Base-by-base conservation (phyloP, 768 basidiomycete genomes). In the Leccinellum albellum region DNA sequence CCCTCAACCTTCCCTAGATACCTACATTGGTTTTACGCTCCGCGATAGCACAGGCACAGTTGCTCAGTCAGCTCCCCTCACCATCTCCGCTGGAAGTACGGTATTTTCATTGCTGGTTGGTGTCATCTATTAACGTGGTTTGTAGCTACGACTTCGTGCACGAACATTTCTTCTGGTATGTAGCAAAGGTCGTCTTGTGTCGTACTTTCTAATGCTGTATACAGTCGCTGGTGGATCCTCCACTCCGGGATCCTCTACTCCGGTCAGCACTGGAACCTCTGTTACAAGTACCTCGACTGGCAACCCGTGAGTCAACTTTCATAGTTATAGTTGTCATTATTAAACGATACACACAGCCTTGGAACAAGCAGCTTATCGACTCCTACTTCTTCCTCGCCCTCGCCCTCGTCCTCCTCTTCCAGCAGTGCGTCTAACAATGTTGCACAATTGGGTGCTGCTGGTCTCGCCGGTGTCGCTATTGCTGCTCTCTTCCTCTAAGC, bases 21-120 rank as follows among this genome's bases (percentile, higher is more conserved):
- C 78, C 4, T 67, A 61, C 40, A 68, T 92, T 55, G 85, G 82
- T 51, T 67, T 92, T 28, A 76, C 73, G 13, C 58, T 94, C 59
- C 81, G 79, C 66, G 92, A 94, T 65, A 69, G 55, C 54, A 81
- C 74, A 31, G 91, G 92, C 64, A 0, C 21, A 0, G 24, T 67
- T 49, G 75, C 68, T 0, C 84, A 84, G 63, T 72, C 79, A 3
- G 88, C 79, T 6, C 31, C 82, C 3, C 78, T 90, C 76, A 75
- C 70, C 15, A 66, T 89, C 59, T 62, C 68, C 29, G 0, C 72
- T 7, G 78, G 84, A 50, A 37, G 88, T 88, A 74, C 47, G 86
- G 74, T 7, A n/a, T 13, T 44, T 47, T 14, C 23, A 24, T 44
- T 6, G 13, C 33, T 23, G 17, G 20, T 8, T 10, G 5, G 5